Base-by-base conservation (phyloP, 257 asterid species). In the Forsythia viridissima region DNA sequence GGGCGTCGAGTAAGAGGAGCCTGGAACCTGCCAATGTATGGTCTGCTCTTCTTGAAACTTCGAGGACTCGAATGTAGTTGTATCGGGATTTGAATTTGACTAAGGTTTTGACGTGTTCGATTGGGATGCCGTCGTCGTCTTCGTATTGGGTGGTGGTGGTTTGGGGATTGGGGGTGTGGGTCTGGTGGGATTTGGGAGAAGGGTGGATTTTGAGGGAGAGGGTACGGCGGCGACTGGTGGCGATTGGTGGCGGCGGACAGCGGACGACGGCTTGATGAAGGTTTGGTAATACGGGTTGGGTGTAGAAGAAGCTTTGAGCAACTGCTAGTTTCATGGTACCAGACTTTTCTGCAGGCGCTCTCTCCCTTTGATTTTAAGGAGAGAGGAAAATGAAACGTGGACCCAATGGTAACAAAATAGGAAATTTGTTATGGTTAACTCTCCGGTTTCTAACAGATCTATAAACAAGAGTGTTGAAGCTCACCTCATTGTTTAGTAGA, bases 21-120 rank as follows among this genome's bases (percentile, higher is more conserved):
- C 98, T 81, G 72, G 95, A 89, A 55, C 99, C 99, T 18, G 98
- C 92, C 30, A 93, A 88, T 0, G 96, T 86, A 85, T 93, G 99
- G 91, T 92, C 94, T 38, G 98, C 97, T 70, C 84, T 88, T 75
- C 98, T 42, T 5, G 98, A 91, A 74, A 94, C 91, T 84, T 93
- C 91, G 71, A 94, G 82, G 66, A 94, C 98, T 3, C 97, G 88
- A 20, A 94, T 94, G 87, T 90, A 90, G 71, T 94, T 93, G 89
- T 93, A 84, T 11, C 94, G 65, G 44, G 99, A 91, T 71, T 93
- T 91, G 93, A 91, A 94, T 83, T 91, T 93, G 55, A 81, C 99
- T 0, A 94, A 90, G 30, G 86, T 91, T 80, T 89, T 93, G 36
- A 94, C 97, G 83, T 87, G 86, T 59, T 91, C 90, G 78, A 87